Evolutionary conservation across 129 eudicot species (phyloP), one percentile per base, ranked within the genome.

Genomic region (Centrapalus pauciflorus): DNA sequence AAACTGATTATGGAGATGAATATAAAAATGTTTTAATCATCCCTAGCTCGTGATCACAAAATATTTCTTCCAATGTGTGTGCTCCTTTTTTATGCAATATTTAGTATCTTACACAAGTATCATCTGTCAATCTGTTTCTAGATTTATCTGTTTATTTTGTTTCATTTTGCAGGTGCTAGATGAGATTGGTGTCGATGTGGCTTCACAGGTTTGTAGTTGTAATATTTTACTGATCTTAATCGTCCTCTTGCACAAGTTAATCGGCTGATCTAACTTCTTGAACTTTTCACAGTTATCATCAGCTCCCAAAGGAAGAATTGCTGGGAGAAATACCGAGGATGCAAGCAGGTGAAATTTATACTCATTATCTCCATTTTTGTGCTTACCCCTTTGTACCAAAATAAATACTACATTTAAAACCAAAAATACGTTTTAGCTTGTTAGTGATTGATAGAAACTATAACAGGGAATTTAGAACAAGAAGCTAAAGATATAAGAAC

Each of bases 281-380:
- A 64, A 40, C 27, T 71, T 48, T 73, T 28, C 26, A 67, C 86
- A 93, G 98, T 78, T 93, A 76, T 93, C 98, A 60, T 61, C 96
- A 38, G 98, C 98, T 76, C 98, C 98, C 61, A 93, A 93, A 76
- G 98, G 98, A 58, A 88, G 76, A 83, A 84, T 93, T 80, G 83
- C 86, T 13, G 90, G 96, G 77, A 92, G 85, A 85, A 84, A 84
- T 9, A 76, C 89, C 5, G 95, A 83, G 71, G 89, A 81, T 76
- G 93, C 78, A 62, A 78, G 88, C 87, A 93, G 95, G 98, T 93
- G 14, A 32, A 16, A 16, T 35, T 24, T 57, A 25, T 23, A 0
- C 67, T 7, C n/a, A 37, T 23, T 46, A 0, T 64, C 19, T 37
- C 61, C 62, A 26, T 33, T 8, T 30, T 35, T 25, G n/a, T 30